phyloP scores from a whole-genome alignment of 805 yeast species.

The Saturnispora zaruensis region DNA sequence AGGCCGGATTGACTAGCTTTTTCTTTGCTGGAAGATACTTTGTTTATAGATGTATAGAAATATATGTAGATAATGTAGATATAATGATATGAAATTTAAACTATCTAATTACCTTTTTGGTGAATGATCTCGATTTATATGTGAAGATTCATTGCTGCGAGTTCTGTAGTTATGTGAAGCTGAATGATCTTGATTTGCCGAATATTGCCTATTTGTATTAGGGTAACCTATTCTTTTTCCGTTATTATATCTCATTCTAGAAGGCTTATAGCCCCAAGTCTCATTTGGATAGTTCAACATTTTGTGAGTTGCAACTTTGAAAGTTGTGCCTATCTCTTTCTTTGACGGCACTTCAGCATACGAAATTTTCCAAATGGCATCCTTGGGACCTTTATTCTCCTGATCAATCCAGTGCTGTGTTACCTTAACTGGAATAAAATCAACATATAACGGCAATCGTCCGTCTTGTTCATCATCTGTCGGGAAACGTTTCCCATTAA shows the following conservation, averaged over 20 bases:
- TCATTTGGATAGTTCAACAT: conserved; percentile 29
- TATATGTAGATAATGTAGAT: background rate
- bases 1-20: background rate
- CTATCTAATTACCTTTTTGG: background rate
- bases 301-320: conserved; percentile 25
- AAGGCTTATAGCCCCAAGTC: conserved; percentile 28
- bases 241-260: conserved; percentile 4
- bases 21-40: background rate
- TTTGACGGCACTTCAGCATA: conserved; percentile 30
- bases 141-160: background rate
- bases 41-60: background rate
- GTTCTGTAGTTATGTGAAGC: background rate
- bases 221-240: background rate
- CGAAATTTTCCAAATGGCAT: conserved; percentile 38
- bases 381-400: conserved; percentile 36
- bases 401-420: conserved; percentile 39
- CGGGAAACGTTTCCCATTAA: conserved; percentile 33
- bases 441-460: conserved; percentile 30
- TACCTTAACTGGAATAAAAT: conserved; percentile 38
- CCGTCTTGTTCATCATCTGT: conserved; percentile 11
- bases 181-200: background rate
- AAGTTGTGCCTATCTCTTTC: conserved; percentile 19
- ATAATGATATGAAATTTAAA: background rate
- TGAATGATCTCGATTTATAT: background rate
- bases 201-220: background rate